phyloP scores from a whole-genome alignment of 257 asterid species.

The Solanum rostratum region DNA sequence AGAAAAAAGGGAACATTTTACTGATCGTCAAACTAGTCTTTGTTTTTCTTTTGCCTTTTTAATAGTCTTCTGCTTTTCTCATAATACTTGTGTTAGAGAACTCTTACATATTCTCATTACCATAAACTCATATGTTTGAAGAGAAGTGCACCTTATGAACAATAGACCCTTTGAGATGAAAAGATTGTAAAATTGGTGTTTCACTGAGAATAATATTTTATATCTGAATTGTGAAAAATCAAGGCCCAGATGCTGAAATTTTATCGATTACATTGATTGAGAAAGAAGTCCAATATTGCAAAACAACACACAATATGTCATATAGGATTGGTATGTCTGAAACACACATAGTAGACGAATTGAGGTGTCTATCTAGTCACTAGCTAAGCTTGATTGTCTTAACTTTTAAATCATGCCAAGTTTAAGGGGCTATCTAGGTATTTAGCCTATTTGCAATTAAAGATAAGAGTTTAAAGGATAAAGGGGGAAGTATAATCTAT shows the following conservation, averaged over 20 bases:
- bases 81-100: not conserved
- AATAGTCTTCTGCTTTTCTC: not conserved
- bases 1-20: not conserved
- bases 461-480: not conserved
- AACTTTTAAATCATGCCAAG: not conserved
- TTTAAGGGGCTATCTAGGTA: not conserved
- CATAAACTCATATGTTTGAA: not conserved
- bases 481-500: not conserved
- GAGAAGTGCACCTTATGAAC: not conserved
- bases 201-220: not conserved
- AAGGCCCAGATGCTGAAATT: not conserved
- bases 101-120: not conserved
- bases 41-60: not conserved
- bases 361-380: not conserved
- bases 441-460: not conserved
- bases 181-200: not conserved
- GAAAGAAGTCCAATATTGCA: not conserved
- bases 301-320: not conserved
- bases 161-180: not conserved
- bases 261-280: not conserved
- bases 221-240: not conserved
- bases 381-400: not conserved
- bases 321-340: not conserved
- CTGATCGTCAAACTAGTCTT: not conserved
- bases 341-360: not conserved